Conservation (phyloP, 176 grass and related monocot genomes). For the Zoysia pacifica region DNA sequence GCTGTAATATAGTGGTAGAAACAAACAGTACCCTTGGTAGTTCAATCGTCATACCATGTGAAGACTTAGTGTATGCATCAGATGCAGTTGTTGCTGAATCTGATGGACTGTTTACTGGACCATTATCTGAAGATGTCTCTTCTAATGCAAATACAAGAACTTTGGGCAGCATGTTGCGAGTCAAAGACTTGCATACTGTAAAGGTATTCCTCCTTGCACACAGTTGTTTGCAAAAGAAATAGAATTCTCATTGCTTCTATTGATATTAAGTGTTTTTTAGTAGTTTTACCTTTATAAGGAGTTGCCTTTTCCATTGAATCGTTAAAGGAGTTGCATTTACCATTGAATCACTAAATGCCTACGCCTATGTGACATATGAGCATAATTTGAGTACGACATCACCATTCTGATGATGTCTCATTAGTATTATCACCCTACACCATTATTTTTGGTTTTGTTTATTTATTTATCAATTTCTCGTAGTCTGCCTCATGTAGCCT, state of each 20-base stretch:
- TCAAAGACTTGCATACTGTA: slow-evolving; percentile 25
- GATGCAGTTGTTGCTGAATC: slow-evolving; percentile 37
- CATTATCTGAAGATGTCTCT: slow-evolving; percentile 43
- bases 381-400: not conserved
- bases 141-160: slow-evolving; percentile 53
- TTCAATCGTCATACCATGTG: slow-evolving; percentile 69
- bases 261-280: slow-evolving; percentile 17
- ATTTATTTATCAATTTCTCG: not conserved
- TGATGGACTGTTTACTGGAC: slow-evolving; percentile 31
- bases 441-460: slow-evolving; percentile 27
- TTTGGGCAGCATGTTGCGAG: slow-evolving; percentile 54
- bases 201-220: slow-evolving; percentile 55
- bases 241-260: slow-evolving; percentile 10
- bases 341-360: not conserved
- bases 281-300: not conserved
- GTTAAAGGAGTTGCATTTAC: not conserved
- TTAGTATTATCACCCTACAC: slow-evolving; percentile 6
- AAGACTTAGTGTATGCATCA: slow-evolving; percentile 57
- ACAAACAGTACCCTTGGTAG: slow-evolving; percentile 71
- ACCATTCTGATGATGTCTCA: not conserved
- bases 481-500: slow-evolving; percentile 2
- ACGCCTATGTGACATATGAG: not conserved
- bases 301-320: slow-evolving; percentile 4
- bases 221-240: not conserved
- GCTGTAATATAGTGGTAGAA: slow-evolving; percentile 75